Evolutionary conservation across 2,329 filamentous ascomycete genomes (phyloP).

Genomic region (Fusarium nanum): DNA sequence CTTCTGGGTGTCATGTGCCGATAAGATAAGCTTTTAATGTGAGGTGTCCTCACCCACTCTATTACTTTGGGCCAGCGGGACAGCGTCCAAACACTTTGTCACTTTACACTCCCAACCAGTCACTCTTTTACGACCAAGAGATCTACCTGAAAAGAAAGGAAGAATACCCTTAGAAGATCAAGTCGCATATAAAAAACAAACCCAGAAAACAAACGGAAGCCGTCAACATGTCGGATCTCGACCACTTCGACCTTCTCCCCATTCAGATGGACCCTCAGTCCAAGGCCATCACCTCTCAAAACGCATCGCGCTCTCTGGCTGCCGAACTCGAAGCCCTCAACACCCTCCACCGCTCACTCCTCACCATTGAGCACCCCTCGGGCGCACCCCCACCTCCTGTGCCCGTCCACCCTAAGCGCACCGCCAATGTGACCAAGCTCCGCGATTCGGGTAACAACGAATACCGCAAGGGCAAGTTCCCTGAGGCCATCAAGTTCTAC

Average conservation of each 20-base stretch:
- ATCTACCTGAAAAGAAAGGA: neutral
- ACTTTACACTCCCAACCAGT: slow-evolving; percentile 28
- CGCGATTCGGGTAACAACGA: slow-evolving; percentile 87
- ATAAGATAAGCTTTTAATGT: slow-evolving; percentile 54
- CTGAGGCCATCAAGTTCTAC: slow-evolving; percentile 84
- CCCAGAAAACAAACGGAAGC: slow-evolving; percentile 2
- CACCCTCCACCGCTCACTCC: slow-evolving; percentile 78
- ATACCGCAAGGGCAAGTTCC: slow-evolving; percentile 80
- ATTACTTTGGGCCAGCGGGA: slow-evolving; percentile 2
- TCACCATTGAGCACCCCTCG: slow-evolving; percentile 65
- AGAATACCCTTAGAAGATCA: neutral
- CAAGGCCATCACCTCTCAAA: slow-evolving; percentile 73
- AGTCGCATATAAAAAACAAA: neutral
- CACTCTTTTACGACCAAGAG: slow-evolving; percentile 25
- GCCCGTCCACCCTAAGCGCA: slow-evolving; percentile 92
- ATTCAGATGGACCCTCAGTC: slow-evolving; percentile 83
- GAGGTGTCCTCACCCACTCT: slow-evolving; percentile 50
- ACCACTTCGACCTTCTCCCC: slow-evolving; percentile 85
- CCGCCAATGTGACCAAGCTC: slow-evolving; percentile 87
- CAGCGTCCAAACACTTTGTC: slow-evolving; percentile 6
- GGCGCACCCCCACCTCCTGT: slow-evolving; percentile 84
- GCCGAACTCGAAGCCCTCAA: slow-evolving; percentile 81
- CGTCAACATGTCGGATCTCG: slow-evolving; percentile 66
- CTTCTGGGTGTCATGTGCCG: slow-evolving; percentile 50
- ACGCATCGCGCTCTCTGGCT: slow-evolving; percentile 63